Evolutionary conservation across 2,329 filamentous ascomycete species (phyloP).

Genomic region (Pseudohalonectria lignicola): DNA sequence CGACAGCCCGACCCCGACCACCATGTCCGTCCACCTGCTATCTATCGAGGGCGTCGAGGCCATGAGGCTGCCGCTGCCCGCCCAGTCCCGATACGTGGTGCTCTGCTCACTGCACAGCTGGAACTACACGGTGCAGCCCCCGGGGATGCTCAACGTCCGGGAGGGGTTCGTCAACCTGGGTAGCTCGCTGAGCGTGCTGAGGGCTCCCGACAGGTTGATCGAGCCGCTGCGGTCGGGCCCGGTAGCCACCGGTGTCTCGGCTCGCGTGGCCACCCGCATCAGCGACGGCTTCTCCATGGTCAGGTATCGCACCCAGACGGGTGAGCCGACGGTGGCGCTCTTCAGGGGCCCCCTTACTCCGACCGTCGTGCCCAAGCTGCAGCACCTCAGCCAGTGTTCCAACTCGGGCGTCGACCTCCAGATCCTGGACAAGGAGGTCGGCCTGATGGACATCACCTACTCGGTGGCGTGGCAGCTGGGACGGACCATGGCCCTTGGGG

Average conservation of each 20-base stretch:
- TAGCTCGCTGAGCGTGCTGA: slow-evolving; percentile 7
- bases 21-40: slow-evolving; percentile 23
- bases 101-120: slow-evolving; percentile 27
- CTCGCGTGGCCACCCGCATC: slow-evolving; percentile 9
- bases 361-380: slow-evolving; percentile 6
- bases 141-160: slow-evolving; percentile 18
- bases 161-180: slow-evolving; percentile 19
- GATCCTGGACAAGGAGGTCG: slow-evolving; percentile 16
- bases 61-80: slow-evolving; percentile 11
- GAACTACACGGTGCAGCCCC: slow-evolving; percentile 24
- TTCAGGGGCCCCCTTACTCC: slow-evolving; percentile 26
- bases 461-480: slow-evolving; percentile 25
- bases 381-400: slow-evolving; percentile 12
- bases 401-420: slow-evolving; percentile 20
- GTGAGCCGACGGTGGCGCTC: slow-evolving; percentile 26
- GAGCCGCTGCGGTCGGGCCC: neutral
- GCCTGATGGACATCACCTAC: slow-evolving; percentile 26
- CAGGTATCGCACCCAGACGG: slow-evolving; percentile 22
- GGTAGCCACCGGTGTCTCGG: neutral
- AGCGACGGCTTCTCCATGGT: slow-evolving; percentile 26
- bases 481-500: slow-evolving; percentile 3
- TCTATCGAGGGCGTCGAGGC: slow-evolving; percentile 22
- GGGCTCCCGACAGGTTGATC: slow-evolving; percentile 4
- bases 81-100: slow-evolving; percentile 12
- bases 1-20: slow-evolving; percentile 11